phyloP scores from a whole-genome alignment of 768 basidiomycete species.

The Kockovaella imperatae region DNA sequence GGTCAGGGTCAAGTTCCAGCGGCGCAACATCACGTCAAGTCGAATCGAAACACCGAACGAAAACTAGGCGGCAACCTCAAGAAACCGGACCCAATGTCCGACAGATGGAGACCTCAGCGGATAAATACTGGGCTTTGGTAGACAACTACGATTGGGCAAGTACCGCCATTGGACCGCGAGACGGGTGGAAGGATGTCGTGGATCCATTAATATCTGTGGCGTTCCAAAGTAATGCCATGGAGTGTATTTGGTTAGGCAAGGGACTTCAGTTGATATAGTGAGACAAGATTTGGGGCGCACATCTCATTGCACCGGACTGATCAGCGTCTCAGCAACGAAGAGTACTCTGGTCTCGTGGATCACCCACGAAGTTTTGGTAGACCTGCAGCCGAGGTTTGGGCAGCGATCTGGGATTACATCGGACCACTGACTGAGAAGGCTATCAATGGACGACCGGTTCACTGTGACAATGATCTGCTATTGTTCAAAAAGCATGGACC shows the following conservation, averaged over 20 bases:
- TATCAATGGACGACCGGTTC: slow-evolving; percentile 12
- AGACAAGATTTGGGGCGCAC: slow-evolving; percentile 6
- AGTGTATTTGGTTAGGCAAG: slow-evolving; percentile 29
- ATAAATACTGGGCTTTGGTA: slow-evolving; percentile 22
- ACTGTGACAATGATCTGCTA: slow-evolving; percentile 23
- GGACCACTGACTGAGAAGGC: slow-evolving; percentile 10
- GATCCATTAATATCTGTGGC: slow-evolving; percentile 25
- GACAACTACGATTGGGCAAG: slow-evolving; percentile 26
- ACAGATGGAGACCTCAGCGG: slow-evolving; percentile 5
- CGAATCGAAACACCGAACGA: too few species aligned
- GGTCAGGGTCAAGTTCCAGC: too few species aligned
- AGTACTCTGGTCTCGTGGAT: slow-evolving; percentile 21
- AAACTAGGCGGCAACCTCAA: too few species aligned
- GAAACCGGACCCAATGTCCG: too few species aligned
- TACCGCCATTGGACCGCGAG: slow-evolving; percentile 23
- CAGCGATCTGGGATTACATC: slow-evolving; percentile 19
- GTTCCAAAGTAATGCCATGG: slow-evolving; percentile 20
- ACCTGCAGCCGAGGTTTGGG: slow-evolving; percentile 25
- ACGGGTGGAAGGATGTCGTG: slow-evolving; percentile 18
- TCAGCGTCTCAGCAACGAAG: slow-evolving; percentile 16
- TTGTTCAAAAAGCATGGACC: slow-evolving; percentile 14
- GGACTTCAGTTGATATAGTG: slow-evolving; percentile 28
- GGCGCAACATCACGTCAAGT: too few species aligned
- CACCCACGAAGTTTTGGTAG: slow-evolving; percentile 23
- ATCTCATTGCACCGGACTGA: background rate